Conservation (phyloP, 768 basidiomycete species). For the Megacollybia marginata region DNA sequence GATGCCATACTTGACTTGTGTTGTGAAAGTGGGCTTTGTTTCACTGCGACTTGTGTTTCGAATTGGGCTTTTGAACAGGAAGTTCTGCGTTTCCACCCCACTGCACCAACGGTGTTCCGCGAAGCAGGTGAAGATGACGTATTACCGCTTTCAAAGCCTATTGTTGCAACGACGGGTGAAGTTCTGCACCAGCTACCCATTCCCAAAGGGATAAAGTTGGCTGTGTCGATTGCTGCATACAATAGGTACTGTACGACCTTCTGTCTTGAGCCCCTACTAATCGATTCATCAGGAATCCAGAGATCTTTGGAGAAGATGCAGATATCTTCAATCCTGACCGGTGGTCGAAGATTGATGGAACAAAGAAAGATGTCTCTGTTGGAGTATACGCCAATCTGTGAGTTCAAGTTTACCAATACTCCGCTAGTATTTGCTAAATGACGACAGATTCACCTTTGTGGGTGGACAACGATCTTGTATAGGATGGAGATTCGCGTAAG, state of each 20-base stretch:
- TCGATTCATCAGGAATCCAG: constrained; percentile 13
- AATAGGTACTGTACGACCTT: constrained; percentile 21
- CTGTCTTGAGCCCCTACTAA: constrained; percentile 3
- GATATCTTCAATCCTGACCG: constrained; percentile 28
- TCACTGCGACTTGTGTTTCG: neutral
- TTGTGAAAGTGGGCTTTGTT: constrained; percentile 12
- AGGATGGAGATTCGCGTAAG: constrained; percentile 15
- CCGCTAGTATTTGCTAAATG: neutral
- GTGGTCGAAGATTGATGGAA: constrained; percentile 25
- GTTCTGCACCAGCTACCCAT: constrained; percentile 24
- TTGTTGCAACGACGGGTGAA: constrained; percentile 26
- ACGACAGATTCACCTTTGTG: constrained; percentile 4
- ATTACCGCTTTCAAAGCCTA: constrained; percentile 33
- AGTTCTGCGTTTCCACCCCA: constrained; percentile 23
- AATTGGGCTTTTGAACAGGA: constrained; percentile 16
- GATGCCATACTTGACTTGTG: constrained; percentile 20
- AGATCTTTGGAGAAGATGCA: constrained; percentile 28
- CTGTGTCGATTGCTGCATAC: constrained; percentile 27
- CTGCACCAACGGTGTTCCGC: constrained; percentile 23
- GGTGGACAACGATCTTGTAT: neutral
- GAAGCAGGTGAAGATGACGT: constrained; percentile 29
- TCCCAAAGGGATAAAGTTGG: constrained; percentile 26
- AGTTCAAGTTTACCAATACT: constrained; percentile 2
- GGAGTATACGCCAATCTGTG: constrained; percentile 17
- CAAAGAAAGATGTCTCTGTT: constrained; percentile 9